Percentiles rank a stretch among this genome's conserved stretches.
These are phyloP conservation scores for Pezizomycotina sp. DNA, from an alignment of 2,329 filamentous ascomycete species.

Conservation along the genomic window DNA sequence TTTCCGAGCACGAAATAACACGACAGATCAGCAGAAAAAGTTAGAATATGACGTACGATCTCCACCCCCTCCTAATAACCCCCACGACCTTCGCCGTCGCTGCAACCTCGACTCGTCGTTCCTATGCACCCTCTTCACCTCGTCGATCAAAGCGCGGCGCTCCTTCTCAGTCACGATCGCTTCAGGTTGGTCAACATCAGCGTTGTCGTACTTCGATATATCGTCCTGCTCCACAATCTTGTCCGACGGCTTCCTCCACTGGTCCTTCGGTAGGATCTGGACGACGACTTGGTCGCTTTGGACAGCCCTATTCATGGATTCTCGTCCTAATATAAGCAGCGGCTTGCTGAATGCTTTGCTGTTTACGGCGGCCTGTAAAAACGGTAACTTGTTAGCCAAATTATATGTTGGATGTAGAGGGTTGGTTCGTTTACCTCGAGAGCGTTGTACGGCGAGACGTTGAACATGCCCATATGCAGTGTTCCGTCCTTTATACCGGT, in stretches of 20 bases:
- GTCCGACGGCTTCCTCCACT: slow-evolving; percentile 91
- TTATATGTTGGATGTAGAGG: neutral
- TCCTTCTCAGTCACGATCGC: slow-evolving; percentile 80
- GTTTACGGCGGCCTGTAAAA: slow-evolving; percentile 53
- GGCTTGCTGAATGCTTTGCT: slow-evolving; percentile 81
- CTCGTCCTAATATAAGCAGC: slow-evolving; percentile 71
- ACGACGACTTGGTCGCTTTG: slow-evolving; percentile 87
- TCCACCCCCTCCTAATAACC: slow-evolving; percentile 88
- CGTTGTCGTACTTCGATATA: slow-evolving; percentile 82
- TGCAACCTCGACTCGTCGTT: slow-evolving; percentile 61
- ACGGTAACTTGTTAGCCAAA: neutral
- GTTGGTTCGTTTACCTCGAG: slow-evolving; percentile 41
- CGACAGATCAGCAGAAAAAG: neutral
- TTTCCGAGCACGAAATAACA: slow-evolving; percentile 1
- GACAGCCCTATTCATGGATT: slow-evolving; percentile 89
- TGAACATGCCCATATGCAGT: slow-evolving; percentile 87
- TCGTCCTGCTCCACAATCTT: slow-evolving; percentile 92
- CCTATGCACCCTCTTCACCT: slow-evolving; percentile 71
- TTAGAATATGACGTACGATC: slow-evolving; percentile 43
- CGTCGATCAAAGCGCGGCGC: slow-evolving; percentile 70
- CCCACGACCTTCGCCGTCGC: slow-evolving; percentile 87
- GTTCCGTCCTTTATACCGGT: slow-evolving; percentile 79
- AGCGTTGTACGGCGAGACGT: slow-evolving; percentile 95
- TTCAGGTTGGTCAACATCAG: slow-evolving; percentile 60
- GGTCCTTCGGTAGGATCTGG: slow-evolving; percentile 78